Conservation (phyloP, 2,329 filamentous ascomycete species). For the Metarhizium anisopliae region DNA sequence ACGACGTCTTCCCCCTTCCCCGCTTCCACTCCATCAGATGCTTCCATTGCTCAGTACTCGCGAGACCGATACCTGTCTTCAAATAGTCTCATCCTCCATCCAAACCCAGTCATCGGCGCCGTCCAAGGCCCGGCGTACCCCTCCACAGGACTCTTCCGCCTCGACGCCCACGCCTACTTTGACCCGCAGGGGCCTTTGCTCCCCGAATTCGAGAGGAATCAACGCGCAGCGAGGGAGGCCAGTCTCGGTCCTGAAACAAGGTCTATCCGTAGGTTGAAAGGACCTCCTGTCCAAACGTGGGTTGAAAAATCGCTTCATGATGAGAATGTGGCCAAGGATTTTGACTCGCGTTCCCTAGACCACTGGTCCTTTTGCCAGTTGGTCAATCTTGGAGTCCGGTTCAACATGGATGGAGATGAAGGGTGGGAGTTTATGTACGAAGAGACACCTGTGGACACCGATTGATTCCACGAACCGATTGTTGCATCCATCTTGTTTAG, state of each 20-base stretch:
- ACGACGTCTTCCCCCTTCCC: conserved; percentile 2
- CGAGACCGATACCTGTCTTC: conserved; percentile 24
- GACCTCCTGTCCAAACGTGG: conserved; percentile 5
- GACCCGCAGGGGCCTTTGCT: conserved; percentile 36
- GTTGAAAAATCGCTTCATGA: background rate
- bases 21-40: background rate
- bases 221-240: conserved; percentile 30
- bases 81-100: conserved; percentile 31
- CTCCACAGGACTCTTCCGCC: conserved; percentile 34
- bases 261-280: conserved; percentile 17
- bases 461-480: background rate
- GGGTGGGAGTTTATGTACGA: conserved; percentile 27
- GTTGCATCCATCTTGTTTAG: too few species aligned
- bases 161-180: conserved; percentile 37
- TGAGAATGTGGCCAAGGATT: conserved; percentile 16
- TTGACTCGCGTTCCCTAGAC: conserved; percentile 16
- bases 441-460: conserved; percentile 11
- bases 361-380: conserved; percentile 13
- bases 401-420: conserved; percentile 18
- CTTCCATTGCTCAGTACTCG: conserved; percentile 15
- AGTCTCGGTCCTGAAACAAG: conserved; percentile 15
- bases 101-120: conserved; percentile 41
- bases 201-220: conserved; percentile 30
- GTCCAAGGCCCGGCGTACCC: conserved; percentile 47
- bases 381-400: conserved; percentile 15